Base-by-base conservation (phyloP, 2,329 filamentous ascomycete species). In the Whalleya microplaca region DNA sequence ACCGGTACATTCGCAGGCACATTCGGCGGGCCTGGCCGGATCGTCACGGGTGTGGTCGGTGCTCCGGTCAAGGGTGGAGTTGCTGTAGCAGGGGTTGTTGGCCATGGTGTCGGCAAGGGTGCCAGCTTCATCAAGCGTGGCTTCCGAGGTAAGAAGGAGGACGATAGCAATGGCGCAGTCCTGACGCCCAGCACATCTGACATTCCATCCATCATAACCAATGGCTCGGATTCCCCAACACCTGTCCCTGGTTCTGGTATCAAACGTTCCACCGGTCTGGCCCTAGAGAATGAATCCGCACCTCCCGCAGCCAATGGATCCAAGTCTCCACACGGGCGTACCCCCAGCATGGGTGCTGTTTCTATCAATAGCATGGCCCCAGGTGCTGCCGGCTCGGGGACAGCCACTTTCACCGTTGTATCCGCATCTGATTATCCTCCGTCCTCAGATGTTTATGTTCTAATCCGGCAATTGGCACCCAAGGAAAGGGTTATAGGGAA, bases 41-140 rank as follows among this genome's bases (percentile, higher is more conserved):
- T 99, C 57, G 90, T 98, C 56, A 89, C 87, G 12, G 86, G 86
- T 61, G 86, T 89, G 50, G 87, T 85, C 23, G 94, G 94, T 40
- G 95, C 89, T 18, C 96, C 95, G n/a, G 88, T 99, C 74, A 98
- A 98, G 77, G 93, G 92, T 37, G 91, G 91, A 27, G 89, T 87
- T 55, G 88, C 89, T 40, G 93, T 92, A 40, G 89, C 84, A 14
- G 86, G 84, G 2, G 82, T 77, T 19, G 85, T 91, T 2, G 89
- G 89, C 20, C 90, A 91, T 56, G 88, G 90, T 40, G 92, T 98
- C 32, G 87, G 91, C 62, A 96, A 91, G 72, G 94, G 92, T 45
- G 95, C 92, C 5, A 93, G 91, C 0, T 97, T 98, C 80, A 80
- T 99, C 63, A 90, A 90, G 64, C 90, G 91, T 58, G 91, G 92